Conservation (phyloP, 2,329 filamentous ascomycete species). For the Hypoxylon sp. region DNA sequence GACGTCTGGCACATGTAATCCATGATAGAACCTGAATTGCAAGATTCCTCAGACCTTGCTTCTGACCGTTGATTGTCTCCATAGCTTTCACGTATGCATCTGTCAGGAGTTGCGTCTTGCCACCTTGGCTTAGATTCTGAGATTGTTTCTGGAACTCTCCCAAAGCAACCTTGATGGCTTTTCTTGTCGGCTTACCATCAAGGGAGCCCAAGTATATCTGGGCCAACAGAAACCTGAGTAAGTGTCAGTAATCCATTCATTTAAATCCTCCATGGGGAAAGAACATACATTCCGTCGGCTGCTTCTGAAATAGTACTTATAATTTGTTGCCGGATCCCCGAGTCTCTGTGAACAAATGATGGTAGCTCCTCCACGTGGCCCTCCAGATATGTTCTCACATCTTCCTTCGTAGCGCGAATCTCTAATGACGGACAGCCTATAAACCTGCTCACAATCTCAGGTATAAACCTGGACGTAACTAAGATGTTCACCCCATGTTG, state of each 20-base stretch:
- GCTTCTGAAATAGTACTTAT: slow-evolving; percentile 44
- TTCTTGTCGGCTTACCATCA: neutral
- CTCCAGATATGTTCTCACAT: slow-evolving; percentile 40
- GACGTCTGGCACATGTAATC: slow-evolving; percentile 44
- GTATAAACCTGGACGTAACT: slow-evolving; percentile 48
- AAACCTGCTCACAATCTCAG: slow-evolving; percentile 45
- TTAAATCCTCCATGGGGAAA: slow-evolving; percentile 21
- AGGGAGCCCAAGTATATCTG: slow-evolving; percentile 35
- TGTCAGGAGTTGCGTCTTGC: slow-evolving; percentile 3
- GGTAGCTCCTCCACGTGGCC: neutral
- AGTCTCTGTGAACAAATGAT: neutral
- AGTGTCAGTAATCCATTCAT: slow-evolving; percentile 16
- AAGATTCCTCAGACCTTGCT: slow-evolving; percentile 51
- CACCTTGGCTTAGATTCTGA: neutral
- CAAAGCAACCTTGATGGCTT: slow-evolving; percentile 5
- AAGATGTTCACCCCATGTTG: slow-evolving; percentile 43
- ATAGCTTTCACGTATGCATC: slow-evolving; percentile 61
- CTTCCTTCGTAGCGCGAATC: slow-evolving; percentile 55
- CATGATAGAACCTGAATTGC: slow-evolving; percentile 54
- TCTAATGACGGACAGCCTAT: slow-evolving; percentile 41
- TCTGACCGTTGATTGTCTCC: slow-evolving; percentile 60
- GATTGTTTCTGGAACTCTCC: neutral
- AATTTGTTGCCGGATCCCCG: slow-evolving; percentile 1
- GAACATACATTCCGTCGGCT: slow-evolving; percentile 56
- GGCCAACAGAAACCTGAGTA: slow-evolving; percentile 58